Evolutionary conservation across 805 yeast genomes (phyloP).

Genomic region (Metschnikowia similis): DNA sequence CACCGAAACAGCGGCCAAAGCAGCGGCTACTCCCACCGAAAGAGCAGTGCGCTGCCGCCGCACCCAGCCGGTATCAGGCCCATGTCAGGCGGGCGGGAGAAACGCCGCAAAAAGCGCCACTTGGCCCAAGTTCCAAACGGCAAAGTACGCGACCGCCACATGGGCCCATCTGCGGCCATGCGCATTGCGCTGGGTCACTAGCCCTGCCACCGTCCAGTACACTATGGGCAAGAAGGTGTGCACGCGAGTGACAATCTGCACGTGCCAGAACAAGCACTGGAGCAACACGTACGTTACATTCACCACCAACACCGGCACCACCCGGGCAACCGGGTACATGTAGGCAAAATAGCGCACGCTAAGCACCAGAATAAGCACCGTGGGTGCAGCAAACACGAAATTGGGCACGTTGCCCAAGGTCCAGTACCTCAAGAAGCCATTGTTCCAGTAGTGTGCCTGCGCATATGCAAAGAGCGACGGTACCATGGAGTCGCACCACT

Average conservation of each 20-base stretch:
- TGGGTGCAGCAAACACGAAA: conserved; percentile 72
- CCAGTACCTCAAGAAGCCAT: conserved; percentile 82
- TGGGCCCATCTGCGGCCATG: conserved; percentile 9
- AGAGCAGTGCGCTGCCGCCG: not conserved
- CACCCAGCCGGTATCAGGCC: not conserved
- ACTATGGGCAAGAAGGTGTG: conserved; percentile 72
- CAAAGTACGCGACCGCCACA: conserved; percentile 34
- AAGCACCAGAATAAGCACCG: conserved; percentile 42
- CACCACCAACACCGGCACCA: conserved; percentile 39
- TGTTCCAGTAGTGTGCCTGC: conserved; percentile 79
- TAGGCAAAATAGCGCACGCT: conserved; percentile 37
- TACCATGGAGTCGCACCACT: conserved; percentile 64
- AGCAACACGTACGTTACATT: conserved; percentile 45
- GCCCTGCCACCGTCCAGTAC: conserved; percentile 55
- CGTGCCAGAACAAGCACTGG: conserved; percentile 65
- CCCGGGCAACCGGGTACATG: conserved; percentile 30
- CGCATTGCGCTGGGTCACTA: conserved; percentile 30
- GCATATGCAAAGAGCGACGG: conserved; percentile 68
- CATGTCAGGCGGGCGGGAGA: conserved; percentile 80
- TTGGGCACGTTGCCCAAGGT: conserved; percentile 76
- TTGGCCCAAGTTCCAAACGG: conserved; percentile 66
- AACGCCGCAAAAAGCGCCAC: conserved; percentile 74
- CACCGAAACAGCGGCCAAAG: not conserved
- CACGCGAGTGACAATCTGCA: conserved; percentile 80
- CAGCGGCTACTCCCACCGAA: not conserved